Conservation (phyloP, 371 early-diverging fungal genomes). For the Parasitella parasitica region DNA sequence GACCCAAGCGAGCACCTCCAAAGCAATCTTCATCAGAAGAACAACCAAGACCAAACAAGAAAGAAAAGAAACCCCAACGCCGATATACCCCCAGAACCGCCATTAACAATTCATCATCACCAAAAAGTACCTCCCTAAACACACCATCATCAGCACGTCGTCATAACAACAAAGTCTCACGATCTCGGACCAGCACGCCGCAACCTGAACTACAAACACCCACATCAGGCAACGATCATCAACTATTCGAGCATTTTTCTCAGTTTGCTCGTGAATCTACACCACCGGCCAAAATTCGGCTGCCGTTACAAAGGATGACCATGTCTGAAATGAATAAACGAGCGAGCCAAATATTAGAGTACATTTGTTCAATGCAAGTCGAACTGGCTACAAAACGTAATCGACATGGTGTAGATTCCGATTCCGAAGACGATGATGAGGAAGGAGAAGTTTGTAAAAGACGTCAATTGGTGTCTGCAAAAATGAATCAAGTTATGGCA, state of each 20-base stretch:
- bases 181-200: slow-evolving; percentile 24
- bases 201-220: slow-evolving; percentile 24
- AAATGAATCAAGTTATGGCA: slow-evolving; percentile 17
- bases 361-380: slow-evolving; percentile 54
- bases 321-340: slow-evolving; percentile 60
- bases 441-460: slow-evolving; percentile 4
- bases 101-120: not conserved
- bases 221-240: slow-evolving; percentile 5
- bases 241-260: slow-evolving; percentile 19
- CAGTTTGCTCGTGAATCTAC: slow-evolving; percentile 20
- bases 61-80: slow-evolving; percentile 8
- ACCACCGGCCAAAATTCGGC: slow-evolving; percentile 47
- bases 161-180: slow-evolving; percentile 4
- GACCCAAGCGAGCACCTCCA: not conserved
- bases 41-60: slow-evolving; percentile 4
- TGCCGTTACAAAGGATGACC: slow-evolving; percentile 47
- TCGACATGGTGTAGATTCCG: not conserved
- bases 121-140: not conserved
- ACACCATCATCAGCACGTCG: slow-evolving; percentile 2
- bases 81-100: slow-evolving; percentile 6
- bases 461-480: slow-evolving; percentile 13
- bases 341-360: slow-evolving; percentile 56
- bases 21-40: slow-evolving; percentile 1
- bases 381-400: slow-evolving; percentile 35
- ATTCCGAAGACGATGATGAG: slow-evolving; percentile 16